phyloP scores from a whole-genome alignment of 495 filamentous ascomycete genomes.

The Penicillium mononematosum region DNA sequence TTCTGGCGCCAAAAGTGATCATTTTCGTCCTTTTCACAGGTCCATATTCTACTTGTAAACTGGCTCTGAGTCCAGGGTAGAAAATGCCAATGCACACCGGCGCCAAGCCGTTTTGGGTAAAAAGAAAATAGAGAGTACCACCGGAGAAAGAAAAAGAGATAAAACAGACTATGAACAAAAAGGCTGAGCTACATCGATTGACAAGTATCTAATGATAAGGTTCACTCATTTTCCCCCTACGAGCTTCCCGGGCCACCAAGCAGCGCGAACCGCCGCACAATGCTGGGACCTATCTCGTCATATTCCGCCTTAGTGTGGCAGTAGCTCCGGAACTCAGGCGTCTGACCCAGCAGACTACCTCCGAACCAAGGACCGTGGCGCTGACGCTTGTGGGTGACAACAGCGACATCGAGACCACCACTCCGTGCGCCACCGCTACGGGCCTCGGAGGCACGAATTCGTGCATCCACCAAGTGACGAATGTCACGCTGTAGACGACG shows the following conservation, averaged over 20 bases:
- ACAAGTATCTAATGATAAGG: constrained; percentile 22
- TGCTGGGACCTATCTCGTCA: constrained; percentile 90
- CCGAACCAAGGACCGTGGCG: constrained; percentile 98
- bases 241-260: constrained; percentile 84
- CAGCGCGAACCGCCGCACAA: constrained; percentile 92
- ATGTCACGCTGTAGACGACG: constrained; percentile 94
- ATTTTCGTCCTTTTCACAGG: too few relatives aligned
- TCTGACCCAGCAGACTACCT: constrained; percentile 92
- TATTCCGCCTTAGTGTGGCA: constrained; percentile 98
- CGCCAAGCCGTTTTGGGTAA: constrained; percentile 16
- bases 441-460: constrained; percentile 87
- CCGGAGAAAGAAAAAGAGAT: constrained; percentile 19
- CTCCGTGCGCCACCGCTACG: constrained; percentile 77
- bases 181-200: constrained; percentile 30
- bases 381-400: constrained; percentile 95
- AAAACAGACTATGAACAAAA: constrained; percentile 39
- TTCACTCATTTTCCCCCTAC: constrained; percentile 25
- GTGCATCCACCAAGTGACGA: constrained; percentile 86
- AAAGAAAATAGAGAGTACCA: constrained; percentile 12
- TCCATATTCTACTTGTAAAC: background rate
- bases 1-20: too few relatives aligned
- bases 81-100: constrained; percentile 2
- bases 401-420: constrained; percentile 90
- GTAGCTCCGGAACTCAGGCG: constrained; percentile 97
- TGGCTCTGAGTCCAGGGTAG: background rate